phyloP scores from a whole-genome alignment of 2,329 filamentous ascomycete species.

The Fusarium domesticum region DNA sequence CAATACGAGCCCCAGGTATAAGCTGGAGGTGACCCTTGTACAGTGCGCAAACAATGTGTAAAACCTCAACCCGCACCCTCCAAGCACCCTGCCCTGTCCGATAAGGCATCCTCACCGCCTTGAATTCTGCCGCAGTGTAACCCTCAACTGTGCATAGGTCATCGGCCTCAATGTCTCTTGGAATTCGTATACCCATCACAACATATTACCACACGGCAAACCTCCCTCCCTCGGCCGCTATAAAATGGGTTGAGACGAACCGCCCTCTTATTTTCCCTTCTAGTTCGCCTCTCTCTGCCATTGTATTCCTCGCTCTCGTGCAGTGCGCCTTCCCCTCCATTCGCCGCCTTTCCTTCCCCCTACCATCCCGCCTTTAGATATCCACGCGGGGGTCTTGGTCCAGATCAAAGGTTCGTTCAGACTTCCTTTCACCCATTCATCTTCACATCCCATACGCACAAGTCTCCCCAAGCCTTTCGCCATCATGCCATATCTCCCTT shows the following conservation, averaged over 20 bases:
- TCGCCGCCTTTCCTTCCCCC: slow-evolving; percentile 24
- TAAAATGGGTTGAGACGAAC: slow-evolving; percentile 16
- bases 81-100: neutral
- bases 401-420: slow-evolving; percentile 17
- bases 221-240: slow-evolving; percentile 8
- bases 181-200: slow-evolving; percentile 4
- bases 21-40: neutral
- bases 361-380: slow-evolving; percentile 24
- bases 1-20: neutral
- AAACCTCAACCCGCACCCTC: neutral
- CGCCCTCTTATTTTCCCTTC: neutral
- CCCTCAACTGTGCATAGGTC: neutral
- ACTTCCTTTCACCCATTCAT: slow-evolving; percentile 7
- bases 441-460: neutral
- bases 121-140: slow-evolving; percentile 1
- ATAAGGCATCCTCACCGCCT: slow-evolving; percentile 1
- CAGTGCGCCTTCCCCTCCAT: slow-evolving; percentile 16
- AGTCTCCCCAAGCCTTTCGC: too few relatives aligned
- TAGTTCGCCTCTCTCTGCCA: neutral
- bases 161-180: slow-evolving; percentile 1
- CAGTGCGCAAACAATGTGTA: neutral
- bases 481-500: slow-evolving; percentile 1
- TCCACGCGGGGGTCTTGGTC: slow-evolving; percentile 15
- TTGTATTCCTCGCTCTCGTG: slow-evolving; percentile 5
- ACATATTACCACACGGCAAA: slow-evolving; percentile 20